These are phyloP conservation scores for Eucalyptus decipiens DNA, from an alignment of 345 rosid genomes.

Conservation along the genomic window DNA sequence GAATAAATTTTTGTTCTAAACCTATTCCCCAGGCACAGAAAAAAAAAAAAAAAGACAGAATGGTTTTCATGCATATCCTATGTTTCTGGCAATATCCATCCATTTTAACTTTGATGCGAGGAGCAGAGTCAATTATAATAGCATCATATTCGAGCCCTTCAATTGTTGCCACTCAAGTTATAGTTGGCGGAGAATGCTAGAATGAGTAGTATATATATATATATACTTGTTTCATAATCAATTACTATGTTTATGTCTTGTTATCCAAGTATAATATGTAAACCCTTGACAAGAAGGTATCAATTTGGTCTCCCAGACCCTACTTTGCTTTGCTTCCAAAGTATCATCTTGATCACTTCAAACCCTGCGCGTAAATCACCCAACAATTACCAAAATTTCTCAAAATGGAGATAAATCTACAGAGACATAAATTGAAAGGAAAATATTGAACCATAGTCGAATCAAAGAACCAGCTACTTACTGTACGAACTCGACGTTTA, in stretches of 20 bases:
- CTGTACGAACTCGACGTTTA: constrained; percentile 44
- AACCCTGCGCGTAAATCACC: neutral
- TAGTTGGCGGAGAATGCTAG: neutral
- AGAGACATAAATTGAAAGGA: neutral
- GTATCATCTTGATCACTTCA: neutral
- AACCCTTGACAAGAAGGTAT: neutral
- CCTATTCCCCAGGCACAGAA: accelerated
- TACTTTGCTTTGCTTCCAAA: neutral
- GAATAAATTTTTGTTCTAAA: no score
- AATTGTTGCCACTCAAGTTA: neutral
- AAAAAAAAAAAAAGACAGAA: accelerated
- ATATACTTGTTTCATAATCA: neutral
- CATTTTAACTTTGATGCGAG: neutral
- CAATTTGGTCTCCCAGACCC: neutral
- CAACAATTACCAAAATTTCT: neutral
- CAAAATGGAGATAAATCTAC: neutral
- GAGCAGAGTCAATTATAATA: neutral
- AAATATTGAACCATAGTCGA: neutral
- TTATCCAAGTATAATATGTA: neutral
- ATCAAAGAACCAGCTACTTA: neutral
- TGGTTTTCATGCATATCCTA: no score
- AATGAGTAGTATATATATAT: neutral
- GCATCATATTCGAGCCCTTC: neutral
- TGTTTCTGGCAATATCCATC: no score
- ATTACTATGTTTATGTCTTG: neutral